Evolutionary conservation across 768 basidiomycete species (phyloP).

Genomic region (Pleurotus eryngii): DNA sequence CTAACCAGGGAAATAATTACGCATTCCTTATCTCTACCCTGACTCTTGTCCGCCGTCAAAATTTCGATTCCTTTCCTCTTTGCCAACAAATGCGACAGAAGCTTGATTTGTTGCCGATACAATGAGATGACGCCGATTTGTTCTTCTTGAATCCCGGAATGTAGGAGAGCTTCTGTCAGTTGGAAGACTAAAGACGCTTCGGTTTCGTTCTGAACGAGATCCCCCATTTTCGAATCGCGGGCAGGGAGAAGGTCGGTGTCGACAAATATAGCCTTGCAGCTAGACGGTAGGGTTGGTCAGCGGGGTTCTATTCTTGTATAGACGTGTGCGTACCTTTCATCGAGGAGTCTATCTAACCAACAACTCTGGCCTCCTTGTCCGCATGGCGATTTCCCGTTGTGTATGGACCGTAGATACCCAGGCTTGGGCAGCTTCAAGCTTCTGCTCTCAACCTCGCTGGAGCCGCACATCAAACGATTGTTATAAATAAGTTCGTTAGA

Average conservation of each 20-base stretch:
- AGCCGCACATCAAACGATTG: slow-evolving; percentile 76
- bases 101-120: slow-evolving; percentile 95
- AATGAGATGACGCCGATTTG: slow-evolving; percentile 89
- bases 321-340: slow-evolving; percentile 50
- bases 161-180: slow-evolving; percentile 61
- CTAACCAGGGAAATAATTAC: slow-evolving; percentile 91
- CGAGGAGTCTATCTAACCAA: slow-evolving; percentile 68
- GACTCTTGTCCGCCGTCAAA: slow-evolving; percentile 89
- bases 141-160: slow-evolving; percentile 58
- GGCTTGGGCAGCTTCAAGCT: slow-evolving; percentile 51
- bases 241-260: slow-evolving; percentile 86
- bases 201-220: slow-evolving; percentile 83
- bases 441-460: slow-evolving; percentile 60
- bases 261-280: slow-evolving; percentile 88
- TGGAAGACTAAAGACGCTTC: slow-evolving; percentile 74
- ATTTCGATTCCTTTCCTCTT: slow-evolving; percentile 66
- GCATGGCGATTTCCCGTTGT: slow-evolving; percentile 24
- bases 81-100: slow-evolving; percentile 65
- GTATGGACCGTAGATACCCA: slow-evolving; percentile 41
- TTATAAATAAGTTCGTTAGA: slow-evolving; percentile 87
- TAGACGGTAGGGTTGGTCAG: slow-evolving; percentile 23
- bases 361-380: slow-evolving; percentile 40
- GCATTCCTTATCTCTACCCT: slow-evolving; percentile 94
- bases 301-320: not conserved
- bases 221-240: slow-evolving; percentile 76